Conservation (phyloP, 2,329 filamentous ascomycete species). For the Rhynchosporium graminicola region DNA sequence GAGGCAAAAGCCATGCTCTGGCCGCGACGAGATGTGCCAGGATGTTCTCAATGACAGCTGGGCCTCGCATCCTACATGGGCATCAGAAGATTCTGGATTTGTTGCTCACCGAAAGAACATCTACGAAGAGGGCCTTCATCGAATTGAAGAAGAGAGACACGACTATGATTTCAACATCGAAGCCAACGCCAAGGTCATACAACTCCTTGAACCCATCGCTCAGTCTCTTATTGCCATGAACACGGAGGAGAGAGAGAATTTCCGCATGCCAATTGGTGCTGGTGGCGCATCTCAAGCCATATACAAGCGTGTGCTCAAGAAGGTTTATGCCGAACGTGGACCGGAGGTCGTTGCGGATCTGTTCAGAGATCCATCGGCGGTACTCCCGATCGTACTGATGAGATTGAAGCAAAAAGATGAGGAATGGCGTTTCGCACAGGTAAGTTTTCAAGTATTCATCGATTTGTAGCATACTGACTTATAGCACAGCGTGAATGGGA, state of each 20-base stretch:
- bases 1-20: conserved; percentile 87
- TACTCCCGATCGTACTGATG: conserved; percentile 84
- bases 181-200: conserved; percentile 90
- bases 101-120: conserved; percentile 97
- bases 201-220: conserved; percentile 90
- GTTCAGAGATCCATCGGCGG: conserved; percentile 79
- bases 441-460: conserved; percentile 34
- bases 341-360: conserved; percentile 84
- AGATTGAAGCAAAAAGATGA: conserved; percentile 95
- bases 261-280: conserved; percentile 78
- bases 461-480: conserved; percentile 16
- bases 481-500: conserved; percentile 81
- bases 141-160: conserved; percentile 96
- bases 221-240: conserved; percentile 84
- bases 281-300: conserved; percentile 95
- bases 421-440: conserved; percentile 92
- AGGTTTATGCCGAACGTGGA: conserved; percentile 90
- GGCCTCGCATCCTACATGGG: conserved; percentile 98
- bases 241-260: conserved; percentile 69
- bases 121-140: conserved; percentile 89
- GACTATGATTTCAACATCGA: conserved; percentile 99
- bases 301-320: conserved; percentile 96
- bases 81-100: conserved; percentile 95
- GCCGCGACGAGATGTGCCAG: conserved; percentile 91
- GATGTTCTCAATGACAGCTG: conserved; percentile 95